Percentiles rank a stretch among this genome's conserved stretches.
Conservation (phyloP, 148 eudicot species). For the Heliamphora exappendiculata region DNA sequence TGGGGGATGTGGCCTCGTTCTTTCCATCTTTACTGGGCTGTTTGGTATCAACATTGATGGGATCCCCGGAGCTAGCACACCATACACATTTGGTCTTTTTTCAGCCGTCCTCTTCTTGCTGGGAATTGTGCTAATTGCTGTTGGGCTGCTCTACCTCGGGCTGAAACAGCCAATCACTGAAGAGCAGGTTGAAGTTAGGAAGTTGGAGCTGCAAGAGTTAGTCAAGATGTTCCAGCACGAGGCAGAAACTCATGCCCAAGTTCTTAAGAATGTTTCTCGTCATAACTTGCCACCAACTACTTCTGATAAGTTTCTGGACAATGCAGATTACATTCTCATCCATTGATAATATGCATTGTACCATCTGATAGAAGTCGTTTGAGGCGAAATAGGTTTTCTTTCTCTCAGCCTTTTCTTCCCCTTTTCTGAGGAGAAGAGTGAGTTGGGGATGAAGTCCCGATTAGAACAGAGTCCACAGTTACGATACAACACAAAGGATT, state of each 20-base stretch:
- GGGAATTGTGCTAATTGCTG: slow-evolving; percentile 50
- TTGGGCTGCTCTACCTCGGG: slow-evolving; percentile 73
- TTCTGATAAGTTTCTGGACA: slow-evolving; percentile 32
- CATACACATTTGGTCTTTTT: slow-evolving; percentile 79
- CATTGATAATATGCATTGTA: slow-evolving; percentile 15
- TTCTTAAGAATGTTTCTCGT: slow-evolving; percentile 46
- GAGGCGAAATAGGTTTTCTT: background rate
- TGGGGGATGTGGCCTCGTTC: slow-evolving; percentile 86
- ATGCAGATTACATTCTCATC: slow-evolving; percentile 61
- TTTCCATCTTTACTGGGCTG: slow-evolving; percentile 77
- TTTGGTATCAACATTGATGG: slow-evolving; percentile 95
- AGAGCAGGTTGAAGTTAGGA: slow-evolving; percentile 70
- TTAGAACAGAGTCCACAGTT: background rate
- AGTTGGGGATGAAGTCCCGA: too few relatives aligned
- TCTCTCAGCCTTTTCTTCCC: background rate
- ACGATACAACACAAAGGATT: background rate
- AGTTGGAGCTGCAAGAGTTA: slow-evolving; percentile 74
- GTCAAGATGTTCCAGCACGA: slow-evolving; percentile 94
- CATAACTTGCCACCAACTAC: slow-evolving; percentile 42
- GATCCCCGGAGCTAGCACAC: slow-evolving; percentile 79
- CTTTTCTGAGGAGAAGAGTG: background rate
- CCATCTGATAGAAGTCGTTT: background rate
- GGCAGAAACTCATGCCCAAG: slow-evolving; percentile 92
- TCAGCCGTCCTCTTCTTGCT: slow-evolving; percentile 47
- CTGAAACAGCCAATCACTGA: slow-evolving; percentile 62